Base-by-base conservation (phyloP, 306 rosid species). In the Vigna hirtella region DNA sequence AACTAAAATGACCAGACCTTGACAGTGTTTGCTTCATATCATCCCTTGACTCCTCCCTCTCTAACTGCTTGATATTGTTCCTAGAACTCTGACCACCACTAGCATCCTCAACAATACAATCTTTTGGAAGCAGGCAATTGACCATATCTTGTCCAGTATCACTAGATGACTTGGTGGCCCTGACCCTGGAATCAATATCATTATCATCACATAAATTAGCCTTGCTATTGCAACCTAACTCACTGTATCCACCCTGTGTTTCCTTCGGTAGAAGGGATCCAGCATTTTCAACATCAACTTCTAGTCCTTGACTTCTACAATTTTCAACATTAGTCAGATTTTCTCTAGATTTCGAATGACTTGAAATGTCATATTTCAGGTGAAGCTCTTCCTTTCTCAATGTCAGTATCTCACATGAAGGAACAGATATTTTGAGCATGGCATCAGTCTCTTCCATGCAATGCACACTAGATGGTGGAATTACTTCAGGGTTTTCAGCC, bases 1-100 rank as follows among this genome's bases (percentile, higher is more conserved):
- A 73, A 58, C 77, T 68, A 42, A 53, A 49, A 38, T 52, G 77
- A 83, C 62, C 89, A 77, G 67, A 95, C 99, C 98, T 93, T 74
- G 86, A 78, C 74, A 68, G 75, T 67, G 61, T 76, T 77, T 73
- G 86, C 47, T 79, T 87, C 78, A 64, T 76, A 79, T 66, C 84
- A 77, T 78, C 75, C 79, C 77, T 62, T 12, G 82, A 65, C 72
- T 77, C 89, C 63, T 77, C 89, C 63, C 66, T 22, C 77, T 77
- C 88, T 63, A 18, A 72, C 77, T 81, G 91, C 87, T 61, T 69
- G 47, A 51, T 79, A 78, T 73, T 78, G 53, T 73, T 77, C 65
- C 66, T 62, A 26, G 89, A 72, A 61, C 66, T 76, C 65, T 51
- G 58, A 47, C 36, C 86, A 72, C 74, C 78, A 42, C 67, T 72